Evolutionary conservation across 2,329 filamentous ascomycete genomes (phyloP).

Genomic region (Aspergillus vadensis): DNA sequence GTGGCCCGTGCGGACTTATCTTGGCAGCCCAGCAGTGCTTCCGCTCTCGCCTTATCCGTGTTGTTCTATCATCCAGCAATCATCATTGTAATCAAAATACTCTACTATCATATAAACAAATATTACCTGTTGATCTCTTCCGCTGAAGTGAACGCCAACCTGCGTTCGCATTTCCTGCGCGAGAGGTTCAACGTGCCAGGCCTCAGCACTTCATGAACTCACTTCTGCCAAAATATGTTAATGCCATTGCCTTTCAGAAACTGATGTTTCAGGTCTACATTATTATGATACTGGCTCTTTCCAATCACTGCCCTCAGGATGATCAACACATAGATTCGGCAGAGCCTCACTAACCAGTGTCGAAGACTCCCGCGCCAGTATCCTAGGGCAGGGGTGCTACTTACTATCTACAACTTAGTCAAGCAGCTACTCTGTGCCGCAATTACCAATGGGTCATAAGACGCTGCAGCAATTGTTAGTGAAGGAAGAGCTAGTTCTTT

Average conservation of each 20-base stretch:
- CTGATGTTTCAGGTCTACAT: too few species aligned
- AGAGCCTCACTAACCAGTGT: too few species aligned
- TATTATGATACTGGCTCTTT: too few species aligned
- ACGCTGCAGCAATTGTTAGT: neutral
- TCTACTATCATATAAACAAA: neutral
- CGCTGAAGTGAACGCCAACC: too few species aligned
- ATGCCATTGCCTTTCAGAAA: too few species aligned
- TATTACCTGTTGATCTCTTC: too few species aligned
- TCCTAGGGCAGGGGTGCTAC: too few species aligned
- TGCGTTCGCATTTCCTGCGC: neutral
- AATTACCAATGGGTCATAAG: neutral
- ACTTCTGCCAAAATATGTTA: too few species aligned
- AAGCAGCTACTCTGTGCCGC: neutral
- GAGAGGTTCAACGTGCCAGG: neutral
- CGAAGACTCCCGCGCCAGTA: too few species aligned
- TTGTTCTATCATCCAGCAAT: neutral
- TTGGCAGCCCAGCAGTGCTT: slow-evolving; percentile 3
- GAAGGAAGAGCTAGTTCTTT: neutral
- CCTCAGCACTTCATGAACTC: neutral
- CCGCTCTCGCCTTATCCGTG: neutral
- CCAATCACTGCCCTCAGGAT: too few species aligned
- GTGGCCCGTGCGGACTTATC: slow-evolving; percentile 19
- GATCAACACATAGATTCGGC: too few species aligned
- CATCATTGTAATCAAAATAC: neutral
- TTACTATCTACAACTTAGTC: neutral